Conservation (phyloP, 108 stramenopile genomes). For the Halocafeteria seosinensis region DNA sequence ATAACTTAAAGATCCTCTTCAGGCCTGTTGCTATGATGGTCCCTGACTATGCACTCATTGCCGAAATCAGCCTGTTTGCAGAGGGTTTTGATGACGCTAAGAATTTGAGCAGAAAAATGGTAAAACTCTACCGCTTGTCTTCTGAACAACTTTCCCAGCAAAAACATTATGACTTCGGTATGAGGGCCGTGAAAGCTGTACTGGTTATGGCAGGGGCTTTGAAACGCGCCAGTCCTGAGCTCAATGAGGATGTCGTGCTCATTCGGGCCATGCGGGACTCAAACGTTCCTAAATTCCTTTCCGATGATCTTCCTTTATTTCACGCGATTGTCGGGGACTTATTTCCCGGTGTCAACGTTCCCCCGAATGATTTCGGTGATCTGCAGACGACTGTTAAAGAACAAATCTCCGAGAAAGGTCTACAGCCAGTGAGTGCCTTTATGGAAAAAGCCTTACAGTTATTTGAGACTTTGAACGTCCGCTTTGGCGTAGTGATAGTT, state of each 20-base stretch:
- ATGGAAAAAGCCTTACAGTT: slow-evolving; percentile 46
- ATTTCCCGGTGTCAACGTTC: slow-evolving; percentile 41
- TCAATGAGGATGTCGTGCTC: slow-evolving; percentile 39
- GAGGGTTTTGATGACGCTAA: slow-evolving; percentile 42
- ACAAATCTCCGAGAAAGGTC: slow-evolving; percentile 4
- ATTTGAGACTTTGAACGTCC: slow-evolving; percentile 52
- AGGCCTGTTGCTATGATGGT: slow-evolving; percentile 48
- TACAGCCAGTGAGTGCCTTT: slow-evolving; percentile 31
- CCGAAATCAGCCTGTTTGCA: slow-evolving; percentile 39
- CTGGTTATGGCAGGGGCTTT: slow-evolving; percentile 47
- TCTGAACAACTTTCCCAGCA: slow-evolving; percentile 48
- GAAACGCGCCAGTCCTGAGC: slow-evolving; percentile 42
- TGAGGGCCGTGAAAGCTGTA: slow-evolving; percentile 48
- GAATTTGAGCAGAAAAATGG: slow-evolving; percentile 44
- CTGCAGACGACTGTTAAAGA: slow-evolving; percentile 31
- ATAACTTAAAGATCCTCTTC: slow-evolving; percentile 41
- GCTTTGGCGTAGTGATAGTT: slow-evolving; percentile 46
- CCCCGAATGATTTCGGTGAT: slow-evolving; percentile 40
- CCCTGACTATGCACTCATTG: slow-evolving; percentile 40
- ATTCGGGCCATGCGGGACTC: slow-evolving; percentile 48
- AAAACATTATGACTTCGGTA: slow-evolving; percentile 50
- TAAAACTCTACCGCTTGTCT: slow-evolving; percentile 40
- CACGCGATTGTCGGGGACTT: slow-evolving; percentile 42
- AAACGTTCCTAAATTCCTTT: slow-evolving; percentile 49
- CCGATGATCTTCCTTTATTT: slow-evolving; percentile 42